Evolutionary conservation across 148 eudicot species (phyloP), one percentile per base, ranked within the genome.

Genomic region (Cornus controversa): DNA sequence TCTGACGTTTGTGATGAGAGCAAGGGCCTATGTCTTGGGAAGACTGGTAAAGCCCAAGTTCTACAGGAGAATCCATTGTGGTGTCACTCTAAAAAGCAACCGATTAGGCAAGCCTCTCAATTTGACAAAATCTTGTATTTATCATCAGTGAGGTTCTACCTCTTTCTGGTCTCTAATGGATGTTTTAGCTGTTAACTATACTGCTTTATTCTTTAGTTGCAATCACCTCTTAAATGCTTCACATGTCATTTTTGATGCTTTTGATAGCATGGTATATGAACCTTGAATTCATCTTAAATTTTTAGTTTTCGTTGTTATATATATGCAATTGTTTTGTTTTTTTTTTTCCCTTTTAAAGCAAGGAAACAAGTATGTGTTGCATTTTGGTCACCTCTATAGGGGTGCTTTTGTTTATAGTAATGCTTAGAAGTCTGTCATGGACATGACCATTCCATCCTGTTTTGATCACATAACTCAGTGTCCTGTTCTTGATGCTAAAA

Each of bases 1-100:
- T 68, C 82, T 94, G 77, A 94, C 94, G 0, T 89, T 94, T 69
- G 86, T 83, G 22, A 77, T 94, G 67, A 84, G 91, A 54, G 91
- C 98, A 8, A 92, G 89, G 73, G 98, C 96, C 22, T 87, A 85
- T 85, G 84, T 94, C 8, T 68, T 94, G 71, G 98, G 98, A 75
- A 91, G 66, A 81, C 81, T 94, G 77, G 96, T 94, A 25, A 90
- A 85, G 79, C 87, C 96, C 31, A 89, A 85, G 83, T 94, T 94
- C 79, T 86, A 90, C 40, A 80, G 42, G 29, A 75, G 70, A 11
- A 68, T 94, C 72, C 71, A 82, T 40, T 94, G 98, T 70, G 84
- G 82, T 40, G 88, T 91, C 66, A 85, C 77, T 31, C 68, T 94
- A 71, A 80, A 82, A 53, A 85, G 87, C 70, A 80, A 73, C 42